phyloP scores from a whole-genome alignment of 2,329 filamentous ascomycete genomes.

The Verticillium longisporum region DNA sequence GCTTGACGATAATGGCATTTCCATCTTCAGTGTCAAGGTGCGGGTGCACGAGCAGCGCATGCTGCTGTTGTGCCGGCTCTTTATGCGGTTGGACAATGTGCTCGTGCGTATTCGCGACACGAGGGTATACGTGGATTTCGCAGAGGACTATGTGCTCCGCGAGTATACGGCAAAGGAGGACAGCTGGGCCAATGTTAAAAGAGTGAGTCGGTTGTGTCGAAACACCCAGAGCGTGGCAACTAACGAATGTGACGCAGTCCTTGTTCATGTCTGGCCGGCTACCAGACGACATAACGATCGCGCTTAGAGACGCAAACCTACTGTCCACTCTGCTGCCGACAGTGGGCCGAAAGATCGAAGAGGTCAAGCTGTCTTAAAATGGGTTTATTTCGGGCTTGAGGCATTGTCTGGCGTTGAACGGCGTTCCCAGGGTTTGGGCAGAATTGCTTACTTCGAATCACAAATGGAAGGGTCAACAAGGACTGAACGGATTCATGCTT shows the following conservation, averaged over 20 bases:
- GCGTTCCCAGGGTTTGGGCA: background rate
- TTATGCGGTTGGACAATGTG: constrained; percentile 89
- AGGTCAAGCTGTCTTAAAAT: constrained; percentile 9
- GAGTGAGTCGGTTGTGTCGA: constrained; percentile 40
- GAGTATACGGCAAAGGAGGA: constrained; percentile 90
- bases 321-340: constrained; percentile 63
- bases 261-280: constrained; percentile 40
- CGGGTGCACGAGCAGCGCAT: constrained; percentile 87
- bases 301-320: constrained; percentile 73
- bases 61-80: constrained; percentile 77
- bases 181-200: constrained; percentile 67
- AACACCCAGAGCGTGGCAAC: background rate
- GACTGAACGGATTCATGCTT: background rate
- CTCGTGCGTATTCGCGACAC: constrained; percentile 84
- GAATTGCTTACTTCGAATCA: background rate
- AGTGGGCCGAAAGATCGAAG: constrained; percentile 62
- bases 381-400: background rate
- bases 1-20: constrained; percentile 94
- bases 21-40: constrained; percentile 82
- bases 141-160: constrained; percentile 67
- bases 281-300: constrained; percentile 68
- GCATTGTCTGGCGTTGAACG: background rate
- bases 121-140: constrained; percentile 86
- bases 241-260: constrained; percentile 28
- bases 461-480: background rate